Percentiles rank a stretch among this genome's conserved stretches.
phyloP scores from a whole-genome alignment of 2,329 filamentous ascomycete genomes.

The Fusarium nematophilum region DNA sequence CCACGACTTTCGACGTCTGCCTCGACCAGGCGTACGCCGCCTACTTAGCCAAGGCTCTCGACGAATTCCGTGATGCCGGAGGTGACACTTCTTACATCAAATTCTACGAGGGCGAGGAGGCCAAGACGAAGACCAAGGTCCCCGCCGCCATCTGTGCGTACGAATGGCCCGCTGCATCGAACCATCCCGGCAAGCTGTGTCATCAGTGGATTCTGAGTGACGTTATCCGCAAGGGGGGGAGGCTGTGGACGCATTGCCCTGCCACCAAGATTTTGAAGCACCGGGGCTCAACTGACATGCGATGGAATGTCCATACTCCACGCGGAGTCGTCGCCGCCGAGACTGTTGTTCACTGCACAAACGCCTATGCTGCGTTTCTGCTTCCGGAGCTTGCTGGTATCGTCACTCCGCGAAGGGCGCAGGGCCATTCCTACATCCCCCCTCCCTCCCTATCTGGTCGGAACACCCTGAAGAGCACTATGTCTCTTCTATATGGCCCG shows the following conservation, averaged over 20 bases:
- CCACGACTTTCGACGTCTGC: constrained; percentile 61
- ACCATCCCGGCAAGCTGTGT: constrained; percentile 60
- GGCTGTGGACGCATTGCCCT: constrained; percentile 44
- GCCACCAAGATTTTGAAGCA: too few relatives aligned
- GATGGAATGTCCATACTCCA: too few relatives aligned
- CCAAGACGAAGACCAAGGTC: constrained; percentile 47
- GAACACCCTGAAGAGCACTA: constrained; percentile 51
- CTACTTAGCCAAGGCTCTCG: constrained; percentile 51
- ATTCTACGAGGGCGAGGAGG: constrained; percentile 5
- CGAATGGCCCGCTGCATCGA: constrained; percentile 62
- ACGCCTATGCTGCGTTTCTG: constrained; percentile 6
- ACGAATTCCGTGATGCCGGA: neutral
- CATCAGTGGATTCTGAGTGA: constrained; percentile 59
- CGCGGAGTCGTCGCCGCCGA: neutral
- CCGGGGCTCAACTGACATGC: too few relatives aligned
- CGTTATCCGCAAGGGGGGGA: constrained; percentile 51
- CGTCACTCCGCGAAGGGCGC: neutral
- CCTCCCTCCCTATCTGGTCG: constrained; percentile 49
- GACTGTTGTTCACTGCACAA: constrained; percentile 4
- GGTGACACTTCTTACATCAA: constrained; percentile 8
- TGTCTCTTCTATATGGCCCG: constrained; percentile 58
- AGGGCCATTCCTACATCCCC: constrained; percentile 46
- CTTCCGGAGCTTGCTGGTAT: constrained; percentile 3
- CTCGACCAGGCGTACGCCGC: constrained; percentile 58
- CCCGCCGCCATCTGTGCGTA: constrained; percentile 59